Percentiles rank a stretch among this genome's conserved stretches.
Conservation (phyloP, 2,329 filamentous ascomycete genomes). For the Botrytis squamosa region DNA sequence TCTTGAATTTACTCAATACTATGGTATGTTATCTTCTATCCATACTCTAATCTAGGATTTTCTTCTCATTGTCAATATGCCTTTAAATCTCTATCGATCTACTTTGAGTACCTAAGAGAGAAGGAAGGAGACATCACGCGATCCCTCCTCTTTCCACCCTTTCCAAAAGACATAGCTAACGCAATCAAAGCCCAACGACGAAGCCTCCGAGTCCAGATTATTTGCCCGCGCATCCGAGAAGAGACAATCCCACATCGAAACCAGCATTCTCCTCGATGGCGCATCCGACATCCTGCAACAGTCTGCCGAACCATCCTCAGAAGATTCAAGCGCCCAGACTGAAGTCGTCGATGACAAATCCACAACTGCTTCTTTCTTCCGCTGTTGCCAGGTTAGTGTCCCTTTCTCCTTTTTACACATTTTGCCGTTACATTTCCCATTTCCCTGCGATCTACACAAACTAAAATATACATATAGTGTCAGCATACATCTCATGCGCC, state of each 20-base stretch:
- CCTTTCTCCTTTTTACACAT: no score
- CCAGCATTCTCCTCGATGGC: background rate
- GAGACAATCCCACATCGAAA: background rate
- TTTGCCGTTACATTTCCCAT: background rate
- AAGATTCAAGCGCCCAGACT: background rate
- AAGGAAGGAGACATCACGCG: no score
- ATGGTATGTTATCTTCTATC: background rate
- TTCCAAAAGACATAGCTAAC: background rate
- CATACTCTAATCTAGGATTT: no score
- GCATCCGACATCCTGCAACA: background rate
- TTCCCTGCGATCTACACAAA: background rate
- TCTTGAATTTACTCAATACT: background rate
- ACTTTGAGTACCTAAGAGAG: background rate
- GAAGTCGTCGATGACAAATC: background rate
- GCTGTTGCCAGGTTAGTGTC: slow-evolving; percentile 2
- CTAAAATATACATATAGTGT: background rate
- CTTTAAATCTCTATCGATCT: background rate
- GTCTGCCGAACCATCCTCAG: background rate
- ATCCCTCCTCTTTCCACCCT: fast-evolving
- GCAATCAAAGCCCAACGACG: slow-evolving; percentile 4
- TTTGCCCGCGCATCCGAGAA: background rate
- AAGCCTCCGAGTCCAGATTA: slow-evolving; percentile 1
- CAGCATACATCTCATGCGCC: background rate
- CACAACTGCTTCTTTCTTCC: background rate
- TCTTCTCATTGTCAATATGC: background rate